These are phyloP conservation scores for Euphrasia arctica DNA, from an alignment of 305 asterid species.

Conservation along the genomic window DNA sequence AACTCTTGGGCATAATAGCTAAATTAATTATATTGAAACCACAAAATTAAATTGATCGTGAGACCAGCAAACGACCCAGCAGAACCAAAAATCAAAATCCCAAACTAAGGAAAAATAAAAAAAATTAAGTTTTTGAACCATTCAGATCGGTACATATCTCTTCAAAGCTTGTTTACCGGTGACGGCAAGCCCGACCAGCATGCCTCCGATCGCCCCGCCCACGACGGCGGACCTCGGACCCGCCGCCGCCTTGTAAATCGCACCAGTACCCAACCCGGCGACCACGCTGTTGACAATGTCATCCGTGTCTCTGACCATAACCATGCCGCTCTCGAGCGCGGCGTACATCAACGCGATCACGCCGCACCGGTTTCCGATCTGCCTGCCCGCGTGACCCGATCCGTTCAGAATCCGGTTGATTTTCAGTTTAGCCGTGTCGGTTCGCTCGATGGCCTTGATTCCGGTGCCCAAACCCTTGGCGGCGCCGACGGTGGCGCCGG, in stretches of 20 bases:
- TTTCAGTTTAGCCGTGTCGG: constrained; percentile 71
- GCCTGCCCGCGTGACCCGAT: constrained; percentile 75
- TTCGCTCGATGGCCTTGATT: constrained; percentile 62
- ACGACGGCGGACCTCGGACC: constrained; percentile 93
- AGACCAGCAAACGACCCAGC: constrained; percentile 1
- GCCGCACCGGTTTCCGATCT: constrained; percentile 78
- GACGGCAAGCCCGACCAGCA: constrained; percentile 73
- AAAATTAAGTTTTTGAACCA: not conserved
- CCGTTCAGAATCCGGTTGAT: constrained; percentile 73
- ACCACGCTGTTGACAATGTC: constrained; percentile 86
- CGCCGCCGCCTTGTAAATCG: constrained; percentile 84
- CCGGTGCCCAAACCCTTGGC: constrained; percentile 63
- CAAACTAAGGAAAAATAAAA: not conserved
- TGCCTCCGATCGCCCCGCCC: constrained; percentile 94
- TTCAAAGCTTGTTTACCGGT: constrained; percentile 80
- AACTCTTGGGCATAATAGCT: constrained; percentile 24
- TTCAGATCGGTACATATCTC: constrained; percentile 73
- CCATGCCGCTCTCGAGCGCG: constrained; percentile 90
- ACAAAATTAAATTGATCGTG: constrained; percentile 25
- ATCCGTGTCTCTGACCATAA: constrained; percentile 77
- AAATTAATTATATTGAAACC: constrained; percentile 27
- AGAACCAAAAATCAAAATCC: constrained; percentile 20
- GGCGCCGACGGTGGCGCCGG: constrained; percentile 76
- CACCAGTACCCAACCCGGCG: constrained; percentile 93
- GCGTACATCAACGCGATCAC: constrained; percentile 81